Conservation (phyloP, 108 stramenopile species). For the Epipyxis sp. region DNA sequence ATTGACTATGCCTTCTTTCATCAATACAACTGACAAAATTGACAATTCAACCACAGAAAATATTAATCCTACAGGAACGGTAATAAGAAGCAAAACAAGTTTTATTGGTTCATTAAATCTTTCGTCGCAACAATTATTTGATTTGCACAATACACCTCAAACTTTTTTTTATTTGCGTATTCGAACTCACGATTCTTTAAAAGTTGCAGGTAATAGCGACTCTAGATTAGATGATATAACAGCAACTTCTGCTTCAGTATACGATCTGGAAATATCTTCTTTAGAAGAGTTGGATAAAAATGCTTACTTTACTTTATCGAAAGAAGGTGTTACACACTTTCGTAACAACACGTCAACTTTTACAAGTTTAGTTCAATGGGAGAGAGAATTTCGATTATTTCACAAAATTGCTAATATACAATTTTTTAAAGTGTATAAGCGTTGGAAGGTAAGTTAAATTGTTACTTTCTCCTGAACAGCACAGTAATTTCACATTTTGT, state of each 20-base stretch:
- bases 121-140: constrained; percentile 37
- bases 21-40: background rate
- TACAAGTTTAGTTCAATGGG: constrained; percentile 61
- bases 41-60: background rate
- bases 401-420: constrained; percentile 40
- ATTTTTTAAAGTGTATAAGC: constrained; percentile 2
- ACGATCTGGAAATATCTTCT: constrained; percentile 46
- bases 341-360: constrained; percentile 45
- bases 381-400: constrained; percentile 56
- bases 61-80: background rate
- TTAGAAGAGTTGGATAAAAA: constrained; percentile 32
- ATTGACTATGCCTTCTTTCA: background rate
- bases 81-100: background rate
- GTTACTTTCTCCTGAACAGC: background rate
- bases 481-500: background rate
- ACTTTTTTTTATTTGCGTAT: constrained; percentile 20
- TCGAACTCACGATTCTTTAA: background rate
- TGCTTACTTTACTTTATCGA: constrained; percentile 54
- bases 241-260: constrained; percentile 30
- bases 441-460: constrained; percentile 1
- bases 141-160: constrained; percentile 35
- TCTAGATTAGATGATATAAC: background rate
- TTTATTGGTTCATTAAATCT: constrained; percentile 50
- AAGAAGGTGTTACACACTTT: constrained; percentile 59
- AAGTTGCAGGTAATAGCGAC: background rate